phyloP scores from a whole-genome alignment of 2,329 filamentous ascomycete genomes.

The Tympanopsis confertula region DNA sequence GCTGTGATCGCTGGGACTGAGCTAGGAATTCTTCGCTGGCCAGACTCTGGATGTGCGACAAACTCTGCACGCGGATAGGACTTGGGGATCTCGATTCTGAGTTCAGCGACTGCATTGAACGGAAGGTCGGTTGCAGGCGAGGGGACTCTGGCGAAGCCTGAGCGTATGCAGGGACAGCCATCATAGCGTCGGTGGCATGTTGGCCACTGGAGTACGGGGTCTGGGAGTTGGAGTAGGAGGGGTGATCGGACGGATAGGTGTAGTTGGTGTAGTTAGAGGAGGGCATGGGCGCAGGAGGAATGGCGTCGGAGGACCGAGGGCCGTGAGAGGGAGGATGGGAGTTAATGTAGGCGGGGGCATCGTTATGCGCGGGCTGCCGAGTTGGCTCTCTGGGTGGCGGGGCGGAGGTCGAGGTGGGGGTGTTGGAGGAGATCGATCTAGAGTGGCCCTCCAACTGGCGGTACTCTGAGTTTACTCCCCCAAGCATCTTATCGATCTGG shows the following conservation, averaged over 20 bases:
- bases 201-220: background rate
- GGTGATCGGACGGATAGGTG: background rate
- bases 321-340: background rate
- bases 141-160: background rate
- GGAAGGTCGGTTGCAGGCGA: background rate
- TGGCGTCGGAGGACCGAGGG: background rate
- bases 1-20: conserved; percentile 7
- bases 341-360: background rate
- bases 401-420: background rate
- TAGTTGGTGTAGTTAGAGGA: background rate
- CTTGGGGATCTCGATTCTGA: background rate
- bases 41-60: conserved; percentile 63
- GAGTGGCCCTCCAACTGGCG: background rate
- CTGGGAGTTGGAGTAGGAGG: background rate
- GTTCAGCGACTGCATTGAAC: background rate
- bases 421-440: background rate
- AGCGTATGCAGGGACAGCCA: background rate
- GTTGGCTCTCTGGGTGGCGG: background rate
- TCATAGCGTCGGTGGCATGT: background rate
- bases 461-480: too few species aligned
- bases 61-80: conserved; percentile 53
- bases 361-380: background rate
- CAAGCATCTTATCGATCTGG: too few species aligned
- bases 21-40: conserved; percentile 50
- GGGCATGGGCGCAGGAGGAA: background rate